Conservation (phyloP, 345 rosid genomes). For the Lumnitzera littorea region DNA sequence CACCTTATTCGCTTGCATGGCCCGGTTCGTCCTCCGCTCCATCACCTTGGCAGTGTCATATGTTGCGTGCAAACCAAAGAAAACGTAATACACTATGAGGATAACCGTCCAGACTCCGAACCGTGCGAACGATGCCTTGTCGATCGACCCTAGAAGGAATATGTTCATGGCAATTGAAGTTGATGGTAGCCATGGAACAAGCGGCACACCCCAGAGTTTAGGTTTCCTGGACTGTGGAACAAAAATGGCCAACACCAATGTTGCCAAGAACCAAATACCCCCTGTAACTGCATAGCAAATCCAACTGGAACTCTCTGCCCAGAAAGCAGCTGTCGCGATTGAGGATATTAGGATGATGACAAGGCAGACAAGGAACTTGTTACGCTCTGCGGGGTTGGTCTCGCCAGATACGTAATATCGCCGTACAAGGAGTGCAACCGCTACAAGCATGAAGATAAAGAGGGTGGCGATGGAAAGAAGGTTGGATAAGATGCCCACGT, state of each 20-base stretch:
- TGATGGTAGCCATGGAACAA: slow-evolving; percentile 88
- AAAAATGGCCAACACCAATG: slow-evolving; percentile 26
- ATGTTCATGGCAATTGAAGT: slow-evolving; percentile 61
- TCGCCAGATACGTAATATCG: slow-evolving; percentile 58
- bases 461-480: slow-evolving; percentile 71
- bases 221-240: slow-evolving; percentile 70
- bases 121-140: slow-evolving; percentile 42
- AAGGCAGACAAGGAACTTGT: slow-evolving; percentile 38
- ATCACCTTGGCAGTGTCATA: slow-evolving; percentile 50
- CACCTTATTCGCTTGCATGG: slow-evolving; percentile 15
- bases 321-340: slow-evolving; percentile 32
- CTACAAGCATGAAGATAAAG: slow-evolving; percentile 77
- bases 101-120: slow-evolving; percentile 57
- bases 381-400: slow-evolving; percentile 31
- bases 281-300: slow-evolving; percentile 45
- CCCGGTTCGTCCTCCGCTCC: slow-evolving; percentile 8
- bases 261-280: slow-evolving; percentile 56
- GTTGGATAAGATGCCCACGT: slow-evolving; percentile 41
- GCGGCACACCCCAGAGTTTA: slow-evolving; percentile 77
- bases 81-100: slow-evolving; percentile 52
- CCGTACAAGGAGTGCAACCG: slow-evolving; percentile 62
- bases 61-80: slow-evolving; percentile 65
- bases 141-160: slow-evolving; percentile 75
- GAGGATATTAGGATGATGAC: slow-evolving; percentile 42
- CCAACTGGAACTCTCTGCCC: slow-evolving; percentile 51